These are phyloP conservation scores for Suillus paluster DNA, from an alignment of 768 basidiomycete genomes.

Conservation along the genomic window DNA sequence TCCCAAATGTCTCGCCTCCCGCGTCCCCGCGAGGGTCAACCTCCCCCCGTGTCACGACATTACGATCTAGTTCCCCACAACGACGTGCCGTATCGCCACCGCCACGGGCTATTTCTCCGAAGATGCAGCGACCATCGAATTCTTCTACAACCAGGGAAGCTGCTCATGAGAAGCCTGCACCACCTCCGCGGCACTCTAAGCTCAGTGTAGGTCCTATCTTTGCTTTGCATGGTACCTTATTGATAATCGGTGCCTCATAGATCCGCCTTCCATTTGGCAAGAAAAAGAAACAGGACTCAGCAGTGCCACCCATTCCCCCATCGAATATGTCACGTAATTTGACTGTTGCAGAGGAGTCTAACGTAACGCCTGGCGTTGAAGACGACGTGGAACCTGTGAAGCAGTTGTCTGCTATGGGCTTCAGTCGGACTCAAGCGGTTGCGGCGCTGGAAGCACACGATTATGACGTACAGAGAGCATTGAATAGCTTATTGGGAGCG, in stretches of 20 bases:
- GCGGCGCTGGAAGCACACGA: conserved; percentile 82
- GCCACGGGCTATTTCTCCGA: conserved; percentile 57
- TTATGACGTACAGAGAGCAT: conserved; percentile 79
- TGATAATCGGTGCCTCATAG: conserved; percentile 39
- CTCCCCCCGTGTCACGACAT: conserved; percentile 34
- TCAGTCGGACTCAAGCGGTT: conserved; percentile 81
- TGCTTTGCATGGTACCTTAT: conserved; percentile 8
- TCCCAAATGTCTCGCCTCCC: conserved; percentile 44
- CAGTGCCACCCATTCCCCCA: conserved; percentile 47
- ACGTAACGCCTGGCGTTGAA: conserved; percentile 56
- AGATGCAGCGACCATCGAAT: conserved; percentile 57
- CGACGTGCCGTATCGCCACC: conserved; percentile 50
- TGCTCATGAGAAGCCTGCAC: conserved; percentile 56
- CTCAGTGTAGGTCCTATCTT: conserved; percentile 63
- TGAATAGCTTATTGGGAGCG: conserved; percentile 70
- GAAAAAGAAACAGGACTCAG: conserved; percentile 67
- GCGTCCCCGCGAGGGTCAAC: conserved; percentile 42
- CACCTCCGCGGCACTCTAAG: conserved; percentile 67
- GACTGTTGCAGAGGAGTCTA: conserved; percentile 51
- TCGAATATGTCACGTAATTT: conserved; percentile 38
- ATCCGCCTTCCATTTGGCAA: conserved; percentile 81
- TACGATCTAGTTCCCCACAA: conserved; percentile 46
- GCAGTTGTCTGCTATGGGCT: conserved; percentile 89
- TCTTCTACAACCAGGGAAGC: conserved; percentile 53
- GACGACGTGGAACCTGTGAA: conserved; percentile 81